These are phyloP conservation scores for Trichoderma parareesei DNA, from an alignment of 495 filamentous ascomycete genomes.

Conservation along the genomic window DNA sequence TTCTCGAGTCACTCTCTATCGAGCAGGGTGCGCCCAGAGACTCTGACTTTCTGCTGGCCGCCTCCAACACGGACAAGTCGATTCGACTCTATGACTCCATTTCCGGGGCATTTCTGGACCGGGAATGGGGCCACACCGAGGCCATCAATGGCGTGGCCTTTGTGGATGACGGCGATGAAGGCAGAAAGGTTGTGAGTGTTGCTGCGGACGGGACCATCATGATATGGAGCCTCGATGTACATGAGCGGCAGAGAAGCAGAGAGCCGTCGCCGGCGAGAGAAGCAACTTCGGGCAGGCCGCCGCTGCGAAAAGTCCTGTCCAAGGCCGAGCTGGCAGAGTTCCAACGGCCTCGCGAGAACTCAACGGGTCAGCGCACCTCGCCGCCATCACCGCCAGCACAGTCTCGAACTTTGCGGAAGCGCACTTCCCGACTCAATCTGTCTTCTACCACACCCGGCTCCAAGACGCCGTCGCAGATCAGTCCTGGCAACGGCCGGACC, in stretches of 20 bases:
- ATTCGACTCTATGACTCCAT: slow-evolving; percentile 79
- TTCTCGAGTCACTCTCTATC: slow-evolving; percentile 67
- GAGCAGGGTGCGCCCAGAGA: slow-evolving; percentile 33
- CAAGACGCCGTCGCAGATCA: slow-evolving; percentile 30
- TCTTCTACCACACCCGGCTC: slow-evolving; percentile 19
- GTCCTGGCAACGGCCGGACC: slow-evolving; percentile 20
- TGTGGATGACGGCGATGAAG: slow-evolving; percentile 48
- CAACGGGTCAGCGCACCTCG: slow-evolving; percentile 25
- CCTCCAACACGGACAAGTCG: slow-evolving; percentile 92
- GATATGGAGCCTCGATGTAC: slow-evolving; percentile 62
- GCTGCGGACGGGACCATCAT: slow-evolving; percentile 81
- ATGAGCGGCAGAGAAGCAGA: slow-evolving; percentile 29
- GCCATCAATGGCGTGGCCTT: slow-evolving; percentile 78
- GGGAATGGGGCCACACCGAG: slow-evolving; percentile 91
- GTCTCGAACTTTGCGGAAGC: slow-evolving; percentile 46
- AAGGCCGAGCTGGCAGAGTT: slow-evolving; percentile 72
- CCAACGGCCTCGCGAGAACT: slow-evolving; percentile 33
- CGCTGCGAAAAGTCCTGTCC: slow-evolving; percentile 66
- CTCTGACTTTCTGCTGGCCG: slow-evolving; percentile 57
- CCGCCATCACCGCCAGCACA: slow-evolving; percentile 56
- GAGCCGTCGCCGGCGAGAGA: slow-evolving; percentile 47
- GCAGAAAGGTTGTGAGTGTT: slow-evolving; percentile 57
- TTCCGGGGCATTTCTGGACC: slow-evolving; percentile 65
- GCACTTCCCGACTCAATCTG: slow-evolving; percentile 31
- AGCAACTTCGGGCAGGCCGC: slow-evolving; percentile 49